Conservation (phyloP, 1,284 basidiomycete species). For the Vanrija humicola region DNA sequence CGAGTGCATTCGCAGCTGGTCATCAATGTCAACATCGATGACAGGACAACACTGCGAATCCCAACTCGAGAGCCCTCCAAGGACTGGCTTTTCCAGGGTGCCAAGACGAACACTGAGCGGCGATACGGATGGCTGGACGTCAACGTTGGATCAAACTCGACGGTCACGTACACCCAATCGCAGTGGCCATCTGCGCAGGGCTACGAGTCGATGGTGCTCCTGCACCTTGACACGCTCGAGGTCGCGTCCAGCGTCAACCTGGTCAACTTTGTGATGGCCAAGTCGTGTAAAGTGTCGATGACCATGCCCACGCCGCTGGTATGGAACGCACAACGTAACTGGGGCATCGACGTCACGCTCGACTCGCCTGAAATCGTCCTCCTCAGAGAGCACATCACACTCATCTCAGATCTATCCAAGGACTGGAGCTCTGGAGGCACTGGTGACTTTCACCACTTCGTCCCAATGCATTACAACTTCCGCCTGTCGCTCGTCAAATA, state of each 20-base stretch:
- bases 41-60: constrained; percentile 68
- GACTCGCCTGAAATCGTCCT: constrained; percentile 69
- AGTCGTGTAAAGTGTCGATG: constrained; percentile 59
- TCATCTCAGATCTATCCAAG: constrained; percentile 79
- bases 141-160: constrained; percentile 71
- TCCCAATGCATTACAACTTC: constrained; percentile 73
- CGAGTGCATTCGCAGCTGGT: constrained; percentile 75
- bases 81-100: constrained; percentile 36
- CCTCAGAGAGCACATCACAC: constrained; percentile 84
- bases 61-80: constrained; percentile 73
- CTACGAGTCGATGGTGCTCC: constrained; percentile 70
- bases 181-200: constrained; percentile 69
- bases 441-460: constrained; percentile 71
- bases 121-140: constrained; percentile 66
- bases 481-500: constrained; percentile 69
- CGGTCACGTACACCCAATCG: constrained; percentile 74
- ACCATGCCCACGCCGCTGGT: constrained; percentile 52
- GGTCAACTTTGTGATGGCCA: constrained; percentile 67
- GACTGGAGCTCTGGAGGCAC: constrained; percentile 83
- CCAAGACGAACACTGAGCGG: constrained; percentile 51
- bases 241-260: constrained; percentile 82
- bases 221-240: constrained; percentile 74
- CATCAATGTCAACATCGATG: constrained; percentile 72
- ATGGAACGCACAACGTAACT: constrained; percentile 62
- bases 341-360: constrained; percentile 68